Base-by-base conservation (phyloP, 1,139 yeast species). In the Chernovozyma aurita region DNA sequence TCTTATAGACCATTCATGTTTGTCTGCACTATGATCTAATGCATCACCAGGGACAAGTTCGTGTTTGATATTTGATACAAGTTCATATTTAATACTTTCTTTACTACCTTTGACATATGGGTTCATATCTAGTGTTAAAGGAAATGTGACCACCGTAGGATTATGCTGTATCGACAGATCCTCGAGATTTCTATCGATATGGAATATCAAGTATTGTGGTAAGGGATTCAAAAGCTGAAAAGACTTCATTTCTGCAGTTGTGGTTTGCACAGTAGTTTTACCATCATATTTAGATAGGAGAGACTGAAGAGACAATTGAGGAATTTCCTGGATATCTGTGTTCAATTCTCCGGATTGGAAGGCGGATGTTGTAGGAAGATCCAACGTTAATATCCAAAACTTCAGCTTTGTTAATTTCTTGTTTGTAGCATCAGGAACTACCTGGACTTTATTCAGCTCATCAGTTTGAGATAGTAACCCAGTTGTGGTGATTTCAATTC, bases 91-190 rank as follows among this genome's bases (percentile, higher is more conserved):
- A 1, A 47, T 33, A 2, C 28, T 38, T 9, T 4, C 31, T 17
- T 37, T 45, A 35, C 39, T 52, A n/a, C 21, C 28, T 15, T 44
- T 53, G 18, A 55, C 47, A 29, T 48, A 61, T 0, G 67, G 60
- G 0, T 63, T 36, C 62, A 74, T 53, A 40, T 73, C 72, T 31
- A 75, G 48, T 3, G 55, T 59, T 2, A 70, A 59, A 4, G 82
- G 76, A 49, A 76, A 83, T 34, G 73, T 78, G 3, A 85, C 85
- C 22, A 84, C 73, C 0, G 85, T 80, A 28, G 78, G 77, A 48
- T 80, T 83, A 33, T 78, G 62, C 38, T 64, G 58, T 11, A 56
- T 47, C 22, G 51, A 48, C 2, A 44, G 55, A 18, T 59, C 61
- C 25, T 63, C 63, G 22, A 24, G 12, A 8, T 48, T 50, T 38